Percentiles rank a stretch among this genome's conserved stretches.
These are phyloP conservation scores for Penicillium concentricum DNA, from an alignment of 2,329 filamentous ascomycete species.

Conservation along the genomic window DNA sequence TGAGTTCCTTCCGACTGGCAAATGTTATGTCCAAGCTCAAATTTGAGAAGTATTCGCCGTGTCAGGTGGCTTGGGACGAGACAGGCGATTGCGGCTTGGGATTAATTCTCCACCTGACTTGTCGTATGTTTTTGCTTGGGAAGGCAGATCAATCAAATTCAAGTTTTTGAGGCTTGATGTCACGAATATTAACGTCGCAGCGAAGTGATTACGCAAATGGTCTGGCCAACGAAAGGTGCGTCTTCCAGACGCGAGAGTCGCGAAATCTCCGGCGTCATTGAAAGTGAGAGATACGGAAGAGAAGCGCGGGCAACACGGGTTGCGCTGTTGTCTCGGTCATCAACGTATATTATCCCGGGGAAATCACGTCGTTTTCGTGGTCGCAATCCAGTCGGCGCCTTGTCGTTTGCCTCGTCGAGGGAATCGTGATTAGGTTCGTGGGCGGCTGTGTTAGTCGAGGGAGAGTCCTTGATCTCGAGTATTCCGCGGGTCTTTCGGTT, in stretches of 20 bases:
- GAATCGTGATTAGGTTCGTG: neutral
- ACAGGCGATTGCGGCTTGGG: neutral
- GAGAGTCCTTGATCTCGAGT: neutral
- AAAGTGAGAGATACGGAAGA: neutral
- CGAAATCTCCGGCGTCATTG: constrained; percentile 15
- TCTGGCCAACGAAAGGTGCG: constrained; percentile 13
- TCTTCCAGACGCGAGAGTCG: constrained; percentile 16
- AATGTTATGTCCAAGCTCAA: neutral
- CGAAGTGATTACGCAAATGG: constrained; percentile 7
- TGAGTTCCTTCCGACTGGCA: neutral
- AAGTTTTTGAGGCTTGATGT: neutral
- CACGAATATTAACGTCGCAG: constrained; percentile 6
- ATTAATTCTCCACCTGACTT: neutral
- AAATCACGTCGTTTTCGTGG: neutral
- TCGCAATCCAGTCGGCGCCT: constrained; percentile 8
- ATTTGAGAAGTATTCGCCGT: neutral
- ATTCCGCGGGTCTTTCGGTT: neutral
- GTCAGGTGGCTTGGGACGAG: neutral
- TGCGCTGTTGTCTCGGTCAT: neutral
- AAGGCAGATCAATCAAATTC: neutral
- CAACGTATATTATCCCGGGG: neutral
- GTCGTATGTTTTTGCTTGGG: neutral
- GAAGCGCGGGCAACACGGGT: neutral
- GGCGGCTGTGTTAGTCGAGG: neutral
- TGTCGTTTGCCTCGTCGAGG: constrained; percentile 4